Evolutionary conservation across 345 rosid genomes (phyloP).

Genomic region (Limnanthes douglasii): DNA sequence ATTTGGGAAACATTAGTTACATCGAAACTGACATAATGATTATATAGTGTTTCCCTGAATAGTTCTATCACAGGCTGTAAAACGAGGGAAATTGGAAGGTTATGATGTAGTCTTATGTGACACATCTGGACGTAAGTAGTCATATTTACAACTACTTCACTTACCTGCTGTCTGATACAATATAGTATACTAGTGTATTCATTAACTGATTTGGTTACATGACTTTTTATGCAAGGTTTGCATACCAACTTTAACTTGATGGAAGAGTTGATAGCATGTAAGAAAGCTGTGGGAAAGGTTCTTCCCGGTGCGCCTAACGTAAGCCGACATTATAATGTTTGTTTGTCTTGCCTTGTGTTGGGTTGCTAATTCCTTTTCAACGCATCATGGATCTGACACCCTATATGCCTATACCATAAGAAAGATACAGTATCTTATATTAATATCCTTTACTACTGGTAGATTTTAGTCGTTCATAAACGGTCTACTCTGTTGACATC

Average conservation of each 20-base stretch:
- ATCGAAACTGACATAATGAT: conserved; percentile 17
- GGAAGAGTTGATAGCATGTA: conserved; percentile 92
- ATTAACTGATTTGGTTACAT: conserved; percentile 7
- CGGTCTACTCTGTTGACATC: too few relatives aligned
- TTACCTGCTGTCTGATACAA: too few relatives aligned
- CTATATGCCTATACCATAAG: too few relatives aligned
- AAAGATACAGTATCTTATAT: too few relatives aligned
- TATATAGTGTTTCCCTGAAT: conserved; percentile 38
- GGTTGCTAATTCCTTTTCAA: not conserved
- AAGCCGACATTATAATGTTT: conserved; percentile 10
- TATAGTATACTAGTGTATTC: conserved; percentile 4
- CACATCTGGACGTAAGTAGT: conserved; percentile 87
- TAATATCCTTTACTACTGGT: too few relatives aligned
- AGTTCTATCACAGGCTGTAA: conserved; percentile 94
- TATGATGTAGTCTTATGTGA: conserved; percentile 83
- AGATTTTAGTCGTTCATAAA: too few relatives aligned
- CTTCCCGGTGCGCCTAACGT: conserved; percentile 80
- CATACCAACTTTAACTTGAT: conserved; percentile 91
- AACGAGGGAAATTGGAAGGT: conserved; percentile 77
- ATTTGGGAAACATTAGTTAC: conserved; percentile 1
- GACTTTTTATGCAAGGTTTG: conserved; percentile 37
- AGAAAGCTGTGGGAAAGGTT: conserved; percentile 70
- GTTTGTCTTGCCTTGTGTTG: conserved; percentile 1
- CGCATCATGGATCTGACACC: too few relatives aligned
- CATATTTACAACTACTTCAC: too few relatives aligned